These are phyloP conservation scores for Hawksworthiomyces lignivorus DNA, from an alignment of 2,329 filamentous ascomycete species.

Conservation along the genomic window DNA sequence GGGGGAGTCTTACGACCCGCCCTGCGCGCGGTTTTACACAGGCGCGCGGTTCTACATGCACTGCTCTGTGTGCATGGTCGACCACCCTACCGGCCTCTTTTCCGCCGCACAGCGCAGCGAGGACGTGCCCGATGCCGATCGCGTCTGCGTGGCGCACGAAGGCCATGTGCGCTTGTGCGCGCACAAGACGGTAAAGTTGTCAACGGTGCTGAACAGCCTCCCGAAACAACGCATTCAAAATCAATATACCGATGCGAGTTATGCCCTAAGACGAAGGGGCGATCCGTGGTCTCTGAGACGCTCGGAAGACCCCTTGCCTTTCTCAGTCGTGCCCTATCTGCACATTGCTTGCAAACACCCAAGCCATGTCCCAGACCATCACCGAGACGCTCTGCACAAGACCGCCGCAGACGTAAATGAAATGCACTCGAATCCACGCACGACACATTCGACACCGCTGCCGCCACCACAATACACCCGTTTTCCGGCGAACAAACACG, in stretches of 20 bases:
- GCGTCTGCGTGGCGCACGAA: neutral
- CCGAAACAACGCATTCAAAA: neutral
- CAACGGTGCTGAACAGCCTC: neutral
- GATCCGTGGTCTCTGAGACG: too few relatives aligned
- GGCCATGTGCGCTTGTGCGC: neutral
- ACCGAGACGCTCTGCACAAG: too few relatives aligned
- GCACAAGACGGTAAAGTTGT: neutral
- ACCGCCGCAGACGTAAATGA: too few relatives aligned
- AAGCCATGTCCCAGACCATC: constrained; percentile 2
- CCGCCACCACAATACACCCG: neutral
- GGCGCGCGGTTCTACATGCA: too few relatives aligned
- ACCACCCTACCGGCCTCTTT: too few relatives aligned
- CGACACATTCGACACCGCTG: neutral
- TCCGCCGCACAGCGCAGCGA: neutral
- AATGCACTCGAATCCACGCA: too few relatives aligned
- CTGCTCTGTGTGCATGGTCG: too few relatives aligned
- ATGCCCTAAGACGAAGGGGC: too few relatives aligned
- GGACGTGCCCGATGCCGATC: neutral
- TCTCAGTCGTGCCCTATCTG: neutral
- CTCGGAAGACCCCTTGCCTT: neutral
- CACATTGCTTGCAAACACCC: constrained; percentile 2
- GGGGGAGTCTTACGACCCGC: too few relatives aligned
- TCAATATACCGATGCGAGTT: too few relatives aligned
- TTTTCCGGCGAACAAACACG: neutral
- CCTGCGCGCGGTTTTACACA: too few relatives aligned